phyloP scores from a whole-genome alignment of 2,329 filamentous ascomycete species.

The Aspergillus proliferans region DNA sequence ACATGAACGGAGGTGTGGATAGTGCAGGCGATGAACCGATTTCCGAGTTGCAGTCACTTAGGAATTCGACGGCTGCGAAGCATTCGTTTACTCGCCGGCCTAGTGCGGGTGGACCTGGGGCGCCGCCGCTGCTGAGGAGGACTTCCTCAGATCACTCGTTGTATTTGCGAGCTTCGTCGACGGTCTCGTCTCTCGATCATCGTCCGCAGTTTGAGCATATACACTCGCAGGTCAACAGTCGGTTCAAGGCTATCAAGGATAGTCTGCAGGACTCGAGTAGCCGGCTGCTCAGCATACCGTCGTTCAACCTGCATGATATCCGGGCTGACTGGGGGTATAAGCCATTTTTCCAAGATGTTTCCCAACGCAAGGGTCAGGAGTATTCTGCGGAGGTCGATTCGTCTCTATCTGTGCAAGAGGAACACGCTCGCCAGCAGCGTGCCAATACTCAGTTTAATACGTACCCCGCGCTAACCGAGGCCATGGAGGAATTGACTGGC shows the following conservation, averaged over 20 bases:
- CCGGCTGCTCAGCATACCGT: conserved; percentile 50
- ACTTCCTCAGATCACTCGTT: conserved; percentile 73
- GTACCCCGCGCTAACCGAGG: conserved; percentile 49
- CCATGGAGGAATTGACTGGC: conserved; percentile 65
- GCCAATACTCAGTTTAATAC: not conserved
- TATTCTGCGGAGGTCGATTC: conserved; percentile 2
- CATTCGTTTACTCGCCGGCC: conserved; percentile 28
- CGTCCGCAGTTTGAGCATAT: conserved; percentile 74
- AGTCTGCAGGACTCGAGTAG: conserved; percentile 77
- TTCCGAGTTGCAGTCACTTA: conserved; percentile 25
- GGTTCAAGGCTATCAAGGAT: conserved; percentile 84
- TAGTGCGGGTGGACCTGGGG: conserved; percentile 15
- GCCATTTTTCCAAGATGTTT: conserved; percentile 26
- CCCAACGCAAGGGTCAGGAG: conserved; percentile 11
- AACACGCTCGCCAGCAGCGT: not conserved
- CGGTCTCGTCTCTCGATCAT: conserved; percentile 77
- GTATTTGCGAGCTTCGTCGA: conserved; percentile 64
- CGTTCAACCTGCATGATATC: conserved; percentile 36
- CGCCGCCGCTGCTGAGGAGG: conserved; percentile 44
- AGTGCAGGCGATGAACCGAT: conserved; percentile 25
- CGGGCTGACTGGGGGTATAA: conserved; percentile 30
- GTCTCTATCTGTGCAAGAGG: not conserved
- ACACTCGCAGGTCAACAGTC: conserved; percentile 77
- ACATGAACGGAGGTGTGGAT: conserved; percentile 2
- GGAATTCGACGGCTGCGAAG: conserved; percentile 22